Base-by-base conservation (phyloP, 352 stramenopile genomes). In the Phytophthora nicotianae region DNA sequence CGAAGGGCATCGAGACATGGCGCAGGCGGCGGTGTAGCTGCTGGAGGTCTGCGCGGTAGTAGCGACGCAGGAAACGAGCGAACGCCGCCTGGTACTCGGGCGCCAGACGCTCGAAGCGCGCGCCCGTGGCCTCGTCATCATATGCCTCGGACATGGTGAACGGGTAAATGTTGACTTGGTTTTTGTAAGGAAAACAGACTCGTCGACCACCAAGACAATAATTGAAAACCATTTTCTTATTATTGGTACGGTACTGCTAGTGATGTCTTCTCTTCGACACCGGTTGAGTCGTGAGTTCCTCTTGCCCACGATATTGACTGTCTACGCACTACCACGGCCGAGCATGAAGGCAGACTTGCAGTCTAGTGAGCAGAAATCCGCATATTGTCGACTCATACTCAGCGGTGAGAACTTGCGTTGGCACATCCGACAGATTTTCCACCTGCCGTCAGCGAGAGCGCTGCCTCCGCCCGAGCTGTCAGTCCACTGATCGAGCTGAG, bases 261-360 rank as follows among this genome's bases (percentile, higher is more conserved):
- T 23, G 40, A 19, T 19, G 40, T 46, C 19, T 46, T 2, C 40
- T 46, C 40, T 46, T 46, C 17, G 40, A 46, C 40, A 2, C 40
- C 40, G 5, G 1, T 46, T 46, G 11, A 6, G 19, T 43, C 33
- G 48, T 46, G 32, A 43, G 48, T 46, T 55, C 48, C 32, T 43
- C 8, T 53, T 54, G 29, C 29, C 10, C 41, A 50, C 26, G 19
- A 21, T 6, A 8, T 6, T 29, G 29, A 17, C 32, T 38, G 2
- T 17, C 49, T 70, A 75, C 5, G 51, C 33, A 40, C 26, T 59
- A 24, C 41, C 42, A 14, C n/a, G 56, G 6, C 67, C 67, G 7
- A 82, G 48, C 56, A 74, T 70, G 58, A 68, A 72, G 2, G 70
- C 67, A 3, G 70, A 75, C 54, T 78, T 82, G 68, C 74, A 82